phyloP scores from a whole-genome alignment of 192 early-diverging fungal species.

The Entophlyctis helioformis region DNA sequence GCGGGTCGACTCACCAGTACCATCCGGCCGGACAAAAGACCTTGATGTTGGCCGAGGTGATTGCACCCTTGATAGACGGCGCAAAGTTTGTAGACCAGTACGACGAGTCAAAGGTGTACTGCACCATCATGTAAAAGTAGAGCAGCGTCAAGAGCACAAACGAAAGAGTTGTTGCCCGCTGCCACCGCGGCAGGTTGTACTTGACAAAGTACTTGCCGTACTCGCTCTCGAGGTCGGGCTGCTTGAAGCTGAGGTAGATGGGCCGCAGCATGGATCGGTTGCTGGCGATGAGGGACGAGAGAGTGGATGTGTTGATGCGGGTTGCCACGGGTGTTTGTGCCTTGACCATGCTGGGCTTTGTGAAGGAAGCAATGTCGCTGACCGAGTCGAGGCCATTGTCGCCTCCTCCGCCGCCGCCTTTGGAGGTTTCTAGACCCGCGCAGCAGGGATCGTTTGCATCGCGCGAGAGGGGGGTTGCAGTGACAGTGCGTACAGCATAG shows the following conservation, averaged over 20 bases:
- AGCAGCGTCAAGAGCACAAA: constrained; percentile 10
- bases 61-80: constrained; percentile 1
- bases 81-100: constrained; percentile 2
- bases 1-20: constrained; percentile 8
- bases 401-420: too few relatives aligned
- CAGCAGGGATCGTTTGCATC: too few relatives aligned
- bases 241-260: constrained; percentile 20
- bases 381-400: too few relatives aligned
- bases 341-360: too few relatives aligned
- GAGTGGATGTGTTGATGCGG: too few relatives aligned
- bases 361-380: too few relatives aligned
- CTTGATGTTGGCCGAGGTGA: neutral
- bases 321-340: too few relatives aligned
- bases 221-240: constrained; percentile 17
- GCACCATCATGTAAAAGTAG: constrained; percentile 21
- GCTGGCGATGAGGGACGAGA: too few relatives aligned
- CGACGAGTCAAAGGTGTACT: constrained; percentile 6
- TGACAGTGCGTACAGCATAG: too few relatives aligned
- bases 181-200: constrained; percentile 12
- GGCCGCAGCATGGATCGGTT: constrained; percentile 45
- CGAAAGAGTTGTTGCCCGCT: constrained; percentile 8
- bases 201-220: constrained; percentile 17
- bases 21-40: constrained; percentile 9
- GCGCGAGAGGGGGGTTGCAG: too few relatives aligned
- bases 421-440: too few relatives aligned